Evolutionary conservation across 1,284 basidiomycete genomes (phyloP), one percentile per base, ranked within the genome.

Genomic region (Boletus holoroseus): DNA sequence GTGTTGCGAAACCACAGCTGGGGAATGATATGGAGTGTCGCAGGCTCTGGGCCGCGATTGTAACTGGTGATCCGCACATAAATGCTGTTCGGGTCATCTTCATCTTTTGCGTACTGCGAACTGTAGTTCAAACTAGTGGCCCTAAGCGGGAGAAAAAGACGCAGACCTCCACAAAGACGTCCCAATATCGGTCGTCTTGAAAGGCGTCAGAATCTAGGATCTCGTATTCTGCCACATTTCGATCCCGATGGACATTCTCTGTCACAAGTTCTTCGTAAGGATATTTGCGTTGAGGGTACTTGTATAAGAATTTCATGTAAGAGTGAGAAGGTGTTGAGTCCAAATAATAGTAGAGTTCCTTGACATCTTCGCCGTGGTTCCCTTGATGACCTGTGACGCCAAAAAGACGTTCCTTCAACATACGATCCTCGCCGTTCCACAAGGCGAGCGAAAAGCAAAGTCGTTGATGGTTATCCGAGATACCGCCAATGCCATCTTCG

Each of bases 241-340:
- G 81, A 59, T 82, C 82, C 43, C 95, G 80, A 62, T 86, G 81
- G 59, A 82, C 74, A 64, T 88, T 94, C 73, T 98, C 94, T 46
- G 78, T 74, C 13, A 94, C 88, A 47, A 99, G 82, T 59, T 96
- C 81, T 66, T 97, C 92, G 72, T 99, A 99, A 0, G 95, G 95
- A 71, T 82, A 99, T 40, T 79, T 76, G 58, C 82, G 76, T 70
- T 99, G 95, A 13, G 95, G 94, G 63, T 98, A 98, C 71, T 98
- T 98, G 83, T 97, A 97, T 53, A 97, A 74, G 71, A 89, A 95
- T 72, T 98, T 99, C 95, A 98, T 98, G 79, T 98, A 99, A 28
- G 92, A 95, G 68, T 99, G 95, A 1, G 94, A 97, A 18, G 95
- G 95, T 0, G 95, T 96, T 47, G 91, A 96, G 71, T 98, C 95